These are phyloP conservation scores for Nicotiana attenuata DNA, from an alignment of 257 asterid genomes.

Conservation along the genomic window DNA sequence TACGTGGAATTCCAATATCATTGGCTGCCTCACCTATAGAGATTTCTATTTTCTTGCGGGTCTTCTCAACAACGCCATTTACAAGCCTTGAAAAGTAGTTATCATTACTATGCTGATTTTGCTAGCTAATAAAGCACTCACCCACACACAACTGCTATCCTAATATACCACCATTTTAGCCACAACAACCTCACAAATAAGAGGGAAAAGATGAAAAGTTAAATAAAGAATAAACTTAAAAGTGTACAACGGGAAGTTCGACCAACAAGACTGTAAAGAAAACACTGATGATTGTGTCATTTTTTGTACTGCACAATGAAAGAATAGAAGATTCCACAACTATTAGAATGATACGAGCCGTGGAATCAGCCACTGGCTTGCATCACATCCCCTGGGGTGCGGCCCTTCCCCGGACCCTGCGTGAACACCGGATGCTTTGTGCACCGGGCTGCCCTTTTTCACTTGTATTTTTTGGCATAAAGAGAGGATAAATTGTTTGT, in stretches of 20 bases:
- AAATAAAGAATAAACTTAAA: background rate
- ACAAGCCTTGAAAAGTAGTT: slow-evolving; percentile 55
- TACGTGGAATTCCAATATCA: slow-evolving; percentile 71
- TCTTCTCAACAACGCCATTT: slow-evolving; percentile 78
- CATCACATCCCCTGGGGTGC: too few relatives aligned
- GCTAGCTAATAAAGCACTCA: background rate
- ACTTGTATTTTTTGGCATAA: background rate
- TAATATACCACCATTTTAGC: slow-evolving; percentile 4
- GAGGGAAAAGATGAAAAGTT: background rate
- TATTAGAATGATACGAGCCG: background rate
- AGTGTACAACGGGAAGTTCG: background rate
- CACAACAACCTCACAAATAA: background rate
- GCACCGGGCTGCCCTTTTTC: background rate
- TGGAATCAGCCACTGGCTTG: too few relatives aligned
- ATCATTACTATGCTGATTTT: background rate
- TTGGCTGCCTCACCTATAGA: slow-evolving; percentile 89
- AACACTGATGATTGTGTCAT: background rate
- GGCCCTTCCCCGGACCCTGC: too few relatives aligned
- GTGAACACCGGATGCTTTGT: too few relatives aligned
- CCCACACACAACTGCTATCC: background rate
- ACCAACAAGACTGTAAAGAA: background rate
- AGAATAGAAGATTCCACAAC: background rate
- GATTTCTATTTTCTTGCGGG: slow-evolving; percentile 56
- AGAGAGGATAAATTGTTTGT: background rate
- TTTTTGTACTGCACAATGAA: background rate